These are phyloP conservation scores for Vicia sativa DNA, from an alignment of 306 rosid species.

Conservation along the genomic window DNA sequence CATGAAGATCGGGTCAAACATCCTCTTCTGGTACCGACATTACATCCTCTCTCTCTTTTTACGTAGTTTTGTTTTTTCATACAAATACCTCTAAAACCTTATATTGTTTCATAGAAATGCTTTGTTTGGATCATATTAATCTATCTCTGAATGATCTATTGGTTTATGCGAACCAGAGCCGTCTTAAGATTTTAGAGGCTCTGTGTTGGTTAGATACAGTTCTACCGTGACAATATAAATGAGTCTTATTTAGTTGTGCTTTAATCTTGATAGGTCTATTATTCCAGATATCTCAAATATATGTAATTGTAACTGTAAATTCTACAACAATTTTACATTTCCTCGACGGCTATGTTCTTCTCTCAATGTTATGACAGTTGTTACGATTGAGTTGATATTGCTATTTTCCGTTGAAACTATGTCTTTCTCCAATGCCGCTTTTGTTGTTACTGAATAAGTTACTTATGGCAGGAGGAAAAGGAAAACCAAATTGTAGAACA, in stretches of 20 bases:
- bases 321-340: constrained; percentile 21
- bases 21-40: constrained; percentile 52
- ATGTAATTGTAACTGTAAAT: constrained; percentile 14
- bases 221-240: too few relatives aligned
- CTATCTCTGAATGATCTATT: too few relatives aligned
- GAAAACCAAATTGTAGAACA: constrained; percentile 50
- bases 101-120: not conserved
- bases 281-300: not conserved
- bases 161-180: too few relatives aligned
- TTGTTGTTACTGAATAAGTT: constrained; percentile 29
- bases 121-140: not conserved
- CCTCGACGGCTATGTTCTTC: constrained; percentile 4
- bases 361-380: not conserved
- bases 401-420: constrained; percentile 13
- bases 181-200: too few relatives aligned
- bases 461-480: constrained; percentile 66
- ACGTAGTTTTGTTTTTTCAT: not conserved
- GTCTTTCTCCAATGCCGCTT: not conserved
- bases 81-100: not conserved
- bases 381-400: not conserved
- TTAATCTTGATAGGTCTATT: too few relatives aligned
- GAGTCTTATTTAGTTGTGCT: too few relatives aligned
- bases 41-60: not conserved
- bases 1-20: constrained; percentile 65
- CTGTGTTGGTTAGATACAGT: too few relatives aligned